Evolutionary conservation across 2,329 filamentous ascomycete genomes (phyloP), one percentile per base, ranked within the genome.

Genomic region (Sporothrix dimorphospora): DNA sequence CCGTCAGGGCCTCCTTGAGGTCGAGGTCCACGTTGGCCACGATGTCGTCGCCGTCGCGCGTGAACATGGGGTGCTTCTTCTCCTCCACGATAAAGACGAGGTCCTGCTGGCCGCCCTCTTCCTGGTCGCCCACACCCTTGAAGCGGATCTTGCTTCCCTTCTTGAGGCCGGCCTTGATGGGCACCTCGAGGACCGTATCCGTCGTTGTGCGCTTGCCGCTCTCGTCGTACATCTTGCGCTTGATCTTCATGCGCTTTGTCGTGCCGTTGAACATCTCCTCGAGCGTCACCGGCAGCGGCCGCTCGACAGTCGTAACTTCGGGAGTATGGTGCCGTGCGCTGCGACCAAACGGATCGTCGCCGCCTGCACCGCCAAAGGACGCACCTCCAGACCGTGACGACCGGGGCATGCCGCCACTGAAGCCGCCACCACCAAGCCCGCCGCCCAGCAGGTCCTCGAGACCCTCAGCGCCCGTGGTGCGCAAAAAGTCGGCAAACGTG

Each of bases 141-240:
- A 97, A 99, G 83, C 98, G 98, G 82, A 99, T 97, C 86, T 98
- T 99, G 79, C 93, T 97, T 40, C 96, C 96, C 77, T 97, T 94
- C 84, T 98, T 98, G 82, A 98, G 84, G 73, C 96, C 96, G 6
- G 94, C 91, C 84, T 98, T 98, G 83, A 99, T 97, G 63, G 94
- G 94, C 69, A 98, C 95, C 79, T 97, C 94, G 40, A 99, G 84
- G 21, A 98, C 93, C 78, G 94, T 92, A 77, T 99, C 96, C 73
- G 94, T 92, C 3, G 91, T 92, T 57, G 89, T 93, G 77, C 94
- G 90, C 85, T 97, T 97, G 72, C 94, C 94, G 0, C 87, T 90
- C 24, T 90, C 86, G 81, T 99, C 96, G 80, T 93, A 98, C 21
- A 92, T 94, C 89, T 98, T 98, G 78, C 95, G 89, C 85, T 97